phyloP scores from a whole-genome alignment of 2,329 filamentous ascomycete species.

The Conoideocrella luteorostrata region DNA sequence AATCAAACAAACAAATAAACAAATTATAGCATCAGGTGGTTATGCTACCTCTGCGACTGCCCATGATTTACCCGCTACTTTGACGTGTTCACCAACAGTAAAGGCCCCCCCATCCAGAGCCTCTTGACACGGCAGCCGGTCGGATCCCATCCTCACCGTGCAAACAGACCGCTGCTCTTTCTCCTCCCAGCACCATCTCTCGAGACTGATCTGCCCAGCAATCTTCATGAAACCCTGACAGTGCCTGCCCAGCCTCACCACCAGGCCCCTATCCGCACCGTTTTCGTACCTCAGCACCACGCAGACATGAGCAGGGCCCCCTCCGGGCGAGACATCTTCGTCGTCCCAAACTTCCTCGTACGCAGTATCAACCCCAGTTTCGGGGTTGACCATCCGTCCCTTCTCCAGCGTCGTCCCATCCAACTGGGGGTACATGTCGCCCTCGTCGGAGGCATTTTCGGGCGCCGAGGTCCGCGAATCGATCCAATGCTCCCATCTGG shows the following conservation, averaged over 20 bases:
- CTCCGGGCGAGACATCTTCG: conserved; percentile 18
- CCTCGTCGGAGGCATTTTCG: conserved; percentile 43
- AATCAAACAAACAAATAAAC: too few relatives aligned
- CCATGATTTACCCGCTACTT: conserved; percentile 8
- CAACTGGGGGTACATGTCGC: conserved; percentile 43
- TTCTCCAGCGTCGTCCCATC: conserved; percentile 45
- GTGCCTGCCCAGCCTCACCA: conserved; percentile 47
- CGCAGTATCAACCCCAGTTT: conserved; percentile 38
- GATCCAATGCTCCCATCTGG: conserved; percentile 53
- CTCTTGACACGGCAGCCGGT: conserved; percentile 27
- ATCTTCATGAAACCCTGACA: conserved; percentile 50
- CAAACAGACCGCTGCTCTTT: conserved; percentile 29
- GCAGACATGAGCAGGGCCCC: conserved; percentile 17
- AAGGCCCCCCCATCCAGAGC: conserved; percentile 4
- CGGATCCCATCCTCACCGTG: conserved; percentile 30
- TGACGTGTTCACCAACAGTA: conserved; percentile 5
- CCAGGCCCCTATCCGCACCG: conserved; percentile 36
- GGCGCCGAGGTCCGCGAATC: conserved; percentile 41
- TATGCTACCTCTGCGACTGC: conserved; percentile 11
- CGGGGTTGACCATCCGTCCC: conserved; percentile 54
- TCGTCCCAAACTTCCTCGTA: conserved; percentile 67
- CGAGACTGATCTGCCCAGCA: too few relatives aligned
- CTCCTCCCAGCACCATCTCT: conserved; percentile 44
- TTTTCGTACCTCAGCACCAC: conserved; percentile 36
- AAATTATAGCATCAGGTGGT: too few relatives aligned